These are phyloP conservation scores for Fusarium sp. DNA, from an alignment of 2,329 filamentous ascomycete genomes.

Conservation along the genomic window DNA sequence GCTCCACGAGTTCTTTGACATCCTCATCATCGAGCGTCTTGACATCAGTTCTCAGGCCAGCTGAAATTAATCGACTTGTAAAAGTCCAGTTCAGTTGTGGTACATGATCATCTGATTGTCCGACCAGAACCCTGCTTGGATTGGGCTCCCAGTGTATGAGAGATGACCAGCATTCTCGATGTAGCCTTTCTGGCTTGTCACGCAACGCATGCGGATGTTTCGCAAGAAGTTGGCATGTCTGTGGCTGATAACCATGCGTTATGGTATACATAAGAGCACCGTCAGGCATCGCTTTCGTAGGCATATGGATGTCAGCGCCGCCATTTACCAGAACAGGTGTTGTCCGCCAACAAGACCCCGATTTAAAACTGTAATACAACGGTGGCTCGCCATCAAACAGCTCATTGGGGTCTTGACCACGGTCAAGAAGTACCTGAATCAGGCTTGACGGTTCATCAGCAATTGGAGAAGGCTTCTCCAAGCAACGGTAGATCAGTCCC, in stretches of 20 bases:
- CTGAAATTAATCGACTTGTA: constrained; percentile 38
- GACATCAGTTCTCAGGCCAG: constrained; percentile 45
- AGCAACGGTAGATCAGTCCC: constrained; percentile 42
- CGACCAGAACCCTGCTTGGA: constrained; percentile 9
- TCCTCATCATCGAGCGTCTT: constrained; percentile 34
- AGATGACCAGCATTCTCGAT: constrained; percentile 43
- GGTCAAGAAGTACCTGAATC: constrained; percentile 43
- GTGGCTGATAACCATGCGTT: constrained; percentile 44
- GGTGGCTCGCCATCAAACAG: constrained; percentile 44
- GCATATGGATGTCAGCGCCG: constrained; percentile 44
- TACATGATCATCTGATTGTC: constrained; percentile 6
- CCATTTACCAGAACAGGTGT: constrained; percentile 46
- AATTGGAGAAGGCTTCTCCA: constrained; percentile 37
- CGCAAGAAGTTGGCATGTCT: constrained; percentile 43
- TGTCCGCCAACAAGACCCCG: constrained; percentile 46
- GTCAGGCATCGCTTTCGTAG: constrained; percentile 44
- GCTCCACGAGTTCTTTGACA: constrained; percentile 40
- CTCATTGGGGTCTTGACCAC: constrained; percentile 45
- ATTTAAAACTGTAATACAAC: constrained; percentile 46
- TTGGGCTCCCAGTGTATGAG: constrained; percentile 37
- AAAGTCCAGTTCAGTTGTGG: constrained; percentile 46
- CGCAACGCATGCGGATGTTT: constrained; percentile 42
- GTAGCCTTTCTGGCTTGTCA: constrained; percentile 36
- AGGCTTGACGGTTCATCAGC: constrained; percentile 45
- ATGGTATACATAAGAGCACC: constrained; percentile 47